Conservation (phyloP, 345 rosid genomes). For the Clarkia xantiana region DNA sequence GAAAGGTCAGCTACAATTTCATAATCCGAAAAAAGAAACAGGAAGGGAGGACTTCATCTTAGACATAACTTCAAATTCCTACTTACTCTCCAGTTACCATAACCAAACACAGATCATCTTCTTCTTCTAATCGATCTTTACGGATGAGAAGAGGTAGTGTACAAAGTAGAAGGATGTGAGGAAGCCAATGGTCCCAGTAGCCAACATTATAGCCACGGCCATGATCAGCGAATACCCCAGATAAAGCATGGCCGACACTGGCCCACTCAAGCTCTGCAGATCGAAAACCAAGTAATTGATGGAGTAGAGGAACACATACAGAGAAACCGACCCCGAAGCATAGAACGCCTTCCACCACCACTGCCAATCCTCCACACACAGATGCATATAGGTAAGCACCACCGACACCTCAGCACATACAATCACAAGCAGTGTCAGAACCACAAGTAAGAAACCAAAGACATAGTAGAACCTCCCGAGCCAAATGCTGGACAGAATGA, state of each 20-base stretch:
- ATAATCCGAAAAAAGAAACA: too few species aligned
- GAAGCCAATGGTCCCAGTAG: slow-evolving; percentile 9
- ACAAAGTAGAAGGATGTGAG: slow-evolving; percentile 11
- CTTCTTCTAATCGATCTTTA: slow-evolving; percentile 4
- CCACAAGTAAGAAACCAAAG: slow-evolving; percentile 4
- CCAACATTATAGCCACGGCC: slow-evolving; percentile 3
- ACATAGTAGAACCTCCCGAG: slow-evolving; percentile 9
- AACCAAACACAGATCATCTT: too few species aligned
- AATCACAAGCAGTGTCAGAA: slow-evolving; percentile 2
- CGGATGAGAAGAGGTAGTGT: slow-evolving; percentile 10
- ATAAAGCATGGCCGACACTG: not conserved
- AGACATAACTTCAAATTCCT: too few species aligned
- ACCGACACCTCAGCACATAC: slow-evolving; percentile 8
- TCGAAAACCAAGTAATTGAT: slow-evolving; percentile 5
- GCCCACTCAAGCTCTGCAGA: slow-evolving; percentile 1
- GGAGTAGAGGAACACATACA: slow-evolving; percentile 10
- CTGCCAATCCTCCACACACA: slow-evolving; percentile 10
- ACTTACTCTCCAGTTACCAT: too few species aligned
- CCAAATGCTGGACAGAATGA: slow-evolving; percentile 1
- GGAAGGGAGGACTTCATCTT: too few species aligned
- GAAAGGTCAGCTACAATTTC: too few species aligned
- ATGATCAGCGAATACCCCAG: slow-evolving; percentile 5
- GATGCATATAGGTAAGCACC: slow-evolving; percentile 9
- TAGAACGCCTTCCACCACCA: slow-evolving; percentile 17
- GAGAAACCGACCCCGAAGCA: slow-evolving; percentile 6